Evolutionary conservation across 371 early-diverging fungal species (phyloP), one percentile per base, ranked within the genome.

Genomic region (Apophysomyces ossiformis): DNA sequence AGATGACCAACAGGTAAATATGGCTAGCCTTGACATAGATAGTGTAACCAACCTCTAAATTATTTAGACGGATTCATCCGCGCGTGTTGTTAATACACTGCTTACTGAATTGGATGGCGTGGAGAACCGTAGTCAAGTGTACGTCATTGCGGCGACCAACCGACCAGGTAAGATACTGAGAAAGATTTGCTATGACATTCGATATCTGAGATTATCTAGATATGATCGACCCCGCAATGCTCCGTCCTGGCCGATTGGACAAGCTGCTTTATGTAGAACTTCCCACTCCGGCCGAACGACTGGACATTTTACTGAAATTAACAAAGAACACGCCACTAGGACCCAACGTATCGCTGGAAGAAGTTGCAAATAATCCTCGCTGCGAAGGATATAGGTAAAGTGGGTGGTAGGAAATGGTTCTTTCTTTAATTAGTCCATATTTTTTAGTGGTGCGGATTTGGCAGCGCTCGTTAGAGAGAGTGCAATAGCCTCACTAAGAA

Each of bases 81-180:
- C 97, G 6, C 92, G 99, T 37, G 94, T 99, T 5, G 99, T 99
- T 46, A 99, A 99, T 80, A 98, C 99, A 11, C 82, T 99, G 26
- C 81, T 99, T 57, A 99, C 99, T 4, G 97, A 99, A 74, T 78
- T 99, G 74, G 99, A 99, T 84, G 99, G 99, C 57, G 88, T 99
- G 78, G 89, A 96, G 69, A 90, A 90, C 44, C 91, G 98, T 44
- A 87, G 92, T 35, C 89, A 90, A 45, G 97, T 99, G 0, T 98
- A 92, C 84, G 92, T 99, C 16, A 96, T 99, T 71, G 99, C 98
- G 0, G 99, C 99, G 4, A 99, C 99, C n/a, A 99, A 99, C 73
- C 88, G 99, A 54, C 98, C 99, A 54, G 86, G 74, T 75, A 73
- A 56, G 63, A 26, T 26, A 26, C 32, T 26, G 2, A n/a, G 37